A percentile compares a stretch with the other conserved stretches of the same genome.
Evolutionary conservation across 306 rosid genomes (phyloP).

Genomic region (Calophaca sinica): DNA sequence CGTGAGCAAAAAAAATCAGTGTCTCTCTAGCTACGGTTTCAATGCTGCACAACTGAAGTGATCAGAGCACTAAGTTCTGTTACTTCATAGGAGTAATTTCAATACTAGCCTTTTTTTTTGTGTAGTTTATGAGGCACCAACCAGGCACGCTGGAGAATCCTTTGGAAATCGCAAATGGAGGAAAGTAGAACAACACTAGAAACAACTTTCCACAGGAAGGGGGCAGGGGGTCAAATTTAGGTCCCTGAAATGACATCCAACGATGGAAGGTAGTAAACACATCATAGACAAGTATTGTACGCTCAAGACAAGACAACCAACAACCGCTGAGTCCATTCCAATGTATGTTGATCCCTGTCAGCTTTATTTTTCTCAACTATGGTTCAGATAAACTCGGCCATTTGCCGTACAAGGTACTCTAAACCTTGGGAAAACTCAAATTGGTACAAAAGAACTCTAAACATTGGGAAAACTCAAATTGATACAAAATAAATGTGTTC

Average conservation of each 20-base stretch:
- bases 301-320: conserved; percentile 40
- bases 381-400: conserved; percentile 49
- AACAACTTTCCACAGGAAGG: too few species aligned
- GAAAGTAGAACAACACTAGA: too few species aligned
- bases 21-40: background rate
- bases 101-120: background rate
- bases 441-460: conserved; percentile 40
- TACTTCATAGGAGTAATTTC: background rate
- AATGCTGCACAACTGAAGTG: conserved; percentile 4
- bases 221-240: too few species aligned
- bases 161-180: too few species aligned
- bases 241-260: conserved; percentile 33
- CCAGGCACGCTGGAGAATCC: too few species aligned
- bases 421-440: conserved; percentile 50
- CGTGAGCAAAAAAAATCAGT: too few species aligned
- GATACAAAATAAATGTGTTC: conserved; percentile 47
- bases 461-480: conserved; percentile 49
- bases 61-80: background rate
- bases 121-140: too few species aligned
- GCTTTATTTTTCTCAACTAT: conserved; percentile 63
- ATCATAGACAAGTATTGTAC: conserved; percentile 34
- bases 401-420: conserved; percentile 44
- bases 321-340: conserved; percentile 32
- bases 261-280: conserved; percentile 29
- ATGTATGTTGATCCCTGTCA: conserved; percentile 51